Evolutionary conservation across 805 yeast species (phyloP).

Genomic region (Candida adriatica): DNA sequence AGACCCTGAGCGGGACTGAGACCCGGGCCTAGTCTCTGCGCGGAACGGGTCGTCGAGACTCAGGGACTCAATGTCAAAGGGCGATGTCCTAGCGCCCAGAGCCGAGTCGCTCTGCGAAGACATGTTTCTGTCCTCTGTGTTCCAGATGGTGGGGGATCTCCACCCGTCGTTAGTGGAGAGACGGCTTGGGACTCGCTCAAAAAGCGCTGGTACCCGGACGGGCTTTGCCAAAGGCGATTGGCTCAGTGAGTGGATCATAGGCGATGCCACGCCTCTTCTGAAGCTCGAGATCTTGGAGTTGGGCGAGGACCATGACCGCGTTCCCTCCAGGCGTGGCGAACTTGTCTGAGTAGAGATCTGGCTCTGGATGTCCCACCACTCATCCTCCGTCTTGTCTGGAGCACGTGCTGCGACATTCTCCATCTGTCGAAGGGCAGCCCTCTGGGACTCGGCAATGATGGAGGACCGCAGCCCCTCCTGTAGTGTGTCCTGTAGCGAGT

Average conservation of each 20-base stretch:
- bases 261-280: slow-evolving; percentile 14
- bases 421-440: neutral
- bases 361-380: slow-evolving; percentile 9
- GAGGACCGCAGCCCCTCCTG: slow-evolving; percentile 1
- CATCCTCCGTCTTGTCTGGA: slow-evolving; percentile 5
- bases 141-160: slow-evolving; percentile 23
- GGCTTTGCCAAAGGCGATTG: slow-evolving; percentile 21
- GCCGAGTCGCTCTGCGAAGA: slow-evolving; percentile 24
- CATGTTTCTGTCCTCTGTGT: slow-evolving; percentile 18
- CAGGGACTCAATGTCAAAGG: slow-evolving; percentile 18
- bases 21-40: slow-evolving; percentile 3
- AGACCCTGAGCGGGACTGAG: neutral
- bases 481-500: no score
- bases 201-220: neutral
- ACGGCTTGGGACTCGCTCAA: slow-evolving; percentile 1
- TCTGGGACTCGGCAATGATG: slow-evolving; percentile 1
- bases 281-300: slow-evolving; percentile 23
- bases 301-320: slow-evolving; percentile 19
- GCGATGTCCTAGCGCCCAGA: slow-evolving; percentile 13
- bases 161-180: slow-evolving; percentile 5
- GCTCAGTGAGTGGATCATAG: slow-evolving; percentile 13
- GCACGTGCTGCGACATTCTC: neutral
- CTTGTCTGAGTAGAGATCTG: slow-evolving; percentile 6
- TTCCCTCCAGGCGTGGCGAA: slow-evolving; percentile 1
- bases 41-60: slow-evolving; percentile 14